Evolutionary conservation across 805 yeast genomes (phyloP), one percentile per base, ranked within the genome.

Genomic region (Hanseniaspora vineae): DNA sequence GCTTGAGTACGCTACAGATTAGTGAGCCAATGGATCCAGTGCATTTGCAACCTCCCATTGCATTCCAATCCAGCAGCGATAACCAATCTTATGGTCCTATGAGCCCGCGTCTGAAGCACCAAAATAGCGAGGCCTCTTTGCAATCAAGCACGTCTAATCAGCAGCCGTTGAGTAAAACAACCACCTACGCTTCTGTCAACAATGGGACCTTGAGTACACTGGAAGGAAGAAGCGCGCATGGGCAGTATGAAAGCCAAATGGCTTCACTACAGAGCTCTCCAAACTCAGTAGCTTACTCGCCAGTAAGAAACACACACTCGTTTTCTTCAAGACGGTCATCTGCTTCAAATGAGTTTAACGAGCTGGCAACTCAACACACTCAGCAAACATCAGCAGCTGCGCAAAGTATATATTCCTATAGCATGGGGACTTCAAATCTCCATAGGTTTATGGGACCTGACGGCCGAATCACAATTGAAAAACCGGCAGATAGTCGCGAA

Each of bases 401-500:
- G 6, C 50, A 48, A 31, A 60, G 64, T 43, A 46, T 61, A 9
- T 42, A 58, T 17, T 58, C 64, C 2, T 61, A 61, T 33, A 58
- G 58, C 8, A 55, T 64, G 3, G 51, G 52, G 15, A 50, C 62
- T 1, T 48, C 50, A 1, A 61, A 56, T 44, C 48, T 62, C 29
- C 49, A 57, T 14, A 58, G 51, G 47, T 64, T 57, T 39, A 54
- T 61, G 48, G 46, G 44, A 2, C 46, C 58, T 6, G 66, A 63
- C 50, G 69, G 66, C 1, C 53, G 56, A 47, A 55, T 55, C 5
- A 57, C 51, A 51, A 62, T 84, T 44, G 89, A 84, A 46, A 81
- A 75, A 57, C 96, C 96, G 0, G 62, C 66, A 8, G 77, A 81
- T 54, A 77, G 72, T 11, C 66, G 70, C 52, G 86, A 79, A 52